Base-by-base conservation (phyloP, 768 basidiomycete genomes). In the Suillus placidus region DNA sequence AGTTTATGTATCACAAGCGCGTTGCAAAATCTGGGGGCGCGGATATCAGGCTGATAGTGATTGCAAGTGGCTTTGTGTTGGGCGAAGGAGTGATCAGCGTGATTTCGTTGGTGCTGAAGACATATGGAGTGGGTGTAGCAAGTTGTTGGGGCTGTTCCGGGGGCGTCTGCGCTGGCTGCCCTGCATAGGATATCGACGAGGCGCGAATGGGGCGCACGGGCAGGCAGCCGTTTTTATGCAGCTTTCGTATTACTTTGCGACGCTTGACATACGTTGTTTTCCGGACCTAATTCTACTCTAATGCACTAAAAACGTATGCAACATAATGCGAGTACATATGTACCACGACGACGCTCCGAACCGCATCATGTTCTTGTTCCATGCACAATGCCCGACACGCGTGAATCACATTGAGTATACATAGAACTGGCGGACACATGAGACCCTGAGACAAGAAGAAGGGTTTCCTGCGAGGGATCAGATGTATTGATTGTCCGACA, bases 31-130 rank as follows among this genome's bases (percentile, higher is more conserved):
- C 73, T 18, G 83, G 85, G 66, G 78, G 79, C 34, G 81, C 81
- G 64, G 89, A 90, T 66, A 93, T 95, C 65, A 81, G 85, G 38
- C 79, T 96, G 42, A 90, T 99, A 71, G 87, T 98, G 32, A 82
- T 97, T 47, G 97, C 96, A 8, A 94, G 92, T 75, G 97, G 97
- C 4, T 97, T 99, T 75, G 96, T 99, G 32, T 81, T 99, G 20
- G 97, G 97, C 23, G 97, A 99, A 75, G 97, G 97, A 2, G 88
- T 97, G 40, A 82, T 93, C 49, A 95, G 95, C 73, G 84, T 99
- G 55, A 77, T 95, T 35, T 87, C 91, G 16, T 81, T 99, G 57
- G 70, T 89, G 8, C 76, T 97, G 66, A 87, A 88, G 67, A 93
- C 89, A 38, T 83, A 84, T 40, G 95, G 94, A 3, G 79, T 94